A percentile compares a stretch with the other conserved stretches of the same genome.
phyloP scores from a whole-genome alignment of 257 asterid genomes.

The Euphrasia confusa region DNA sequence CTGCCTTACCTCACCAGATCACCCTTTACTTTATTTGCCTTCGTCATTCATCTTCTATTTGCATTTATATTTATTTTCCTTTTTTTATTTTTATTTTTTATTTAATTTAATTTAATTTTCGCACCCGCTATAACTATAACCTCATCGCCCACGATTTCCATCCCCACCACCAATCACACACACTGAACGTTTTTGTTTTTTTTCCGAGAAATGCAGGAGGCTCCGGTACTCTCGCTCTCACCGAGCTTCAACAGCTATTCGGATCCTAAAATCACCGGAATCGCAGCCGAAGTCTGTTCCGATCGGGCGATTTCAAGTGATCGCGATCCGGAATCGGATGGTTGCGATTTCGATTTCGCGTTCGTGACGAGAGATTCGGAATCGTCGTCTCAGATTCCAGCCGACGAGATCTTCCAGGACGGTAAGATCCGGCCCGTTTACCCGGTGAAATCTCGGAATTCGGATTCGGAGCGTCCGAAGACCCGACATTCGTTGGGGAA shows the following conservation, averaged over 20 bases:
- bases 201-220: conserved; percentile 25
- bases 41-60: neutral
- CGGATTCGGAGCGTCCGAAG: conserved; percentile 26
- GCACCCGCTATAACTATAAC: conserved; percentile 20
- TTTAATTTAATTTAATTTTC: conserved; percentile 19
- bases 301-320: conserved; percentile 15
- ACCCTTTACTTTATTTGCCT: neutral
- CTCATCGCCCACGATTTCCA: neutral
- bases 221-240: conserved; percentile 24
- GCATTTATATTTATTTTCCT: neutral
- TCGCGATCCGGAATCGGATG: conserved; percentile 5
- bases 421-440: conserved; percentile 57
- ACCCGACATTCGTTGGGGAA: conserved; percentile 40
- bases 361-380: conserved; percentile 19
- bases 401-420: conserved; percentile 53
- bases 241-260: conserved; percentile 51
- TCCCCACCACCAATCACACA: conserved; percentile 20
- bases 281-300: conserved; percentile 41
- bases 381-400: conserved; percentile 31
- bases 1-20: no score
- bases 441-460: conserved; percentile 23
- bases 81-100: conserved; percentile 9
- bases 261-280: conserved; percentile 25
- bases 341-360: conserved; percentile 35
- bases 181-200: conserved; percentile 6